These are phyloP conservation scores for Eutrema japonicum DNA, from an alignment of 345 rosid genomes.

Conservation along the genomic window DNA sequence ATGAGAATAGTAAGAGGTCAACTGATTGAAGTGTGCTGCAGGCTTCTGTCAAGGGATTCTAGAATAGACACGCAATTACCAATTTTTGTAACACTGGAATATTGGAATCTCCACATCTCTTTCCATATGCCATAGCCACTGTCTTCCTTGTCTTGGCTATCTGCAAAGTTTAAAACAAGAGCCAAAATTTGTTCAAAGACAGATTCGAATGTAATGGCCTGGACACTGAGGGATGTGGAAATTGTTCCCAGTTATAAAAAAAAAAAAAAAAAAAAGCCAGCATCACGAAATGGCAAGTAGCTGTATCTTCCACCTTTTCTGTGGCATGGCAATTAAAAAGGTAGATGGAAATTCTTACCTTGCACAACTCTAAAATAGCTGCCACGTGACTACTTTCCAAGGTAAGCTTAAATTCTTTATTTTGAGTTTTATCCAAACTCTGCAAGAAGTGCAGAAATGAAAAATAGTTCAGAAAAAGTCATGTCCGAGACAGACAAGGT, in stretches of 20 bases:
- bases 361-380: slow-evolving; percentile 82
- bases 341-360: slow-evolving; percentile 52
- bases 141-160: slow-evolving; percentile 81
- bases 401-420: slow-evolving; percentile 66
- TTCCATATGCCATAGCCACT: slow-evolving; percentile 79
- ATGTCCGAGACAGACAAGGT: neutral
- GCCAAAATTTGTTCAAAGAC: slow-evolving; percentile 20
- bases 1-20: slow-evolving; percentile 20
- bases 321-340: slow-evolving; percentile 26
- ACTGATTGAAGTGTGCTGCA: slow-evolving; percentile 15
- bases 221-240: slow-evolving; percentile 22
- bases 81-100: slow-evolving; percentile 71
- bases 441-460: slow-evolving; percentile 43
- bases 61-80: slow-evolving; percentile 52
- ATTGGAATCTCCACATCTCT: slow-evolving; percentile 80
- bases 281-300: slow-evolving; percentile 18
- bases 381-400: slow-evolving; percentile 71
- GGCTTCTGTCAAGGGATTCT: slow-evolving; percentile 24
- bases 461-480: slow-evolving; percentile 10
- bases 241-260: neutral
- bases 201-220: slow-evolving; percentile 23
- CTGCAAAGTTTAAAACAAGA: slow-evolving; percentile 55
- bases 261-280: neutral
- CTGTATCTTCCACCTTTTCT: slow-evolving; percentile 4
- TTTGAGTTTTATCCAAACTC: slow-evolving; percentile 72